Percentiles rank a stretch among this genome's conserved stretches.
These are phyloP conservation scores for Ustilago bromivora DNA, from an alignment of 1,284 basidiomycete species.

Conservation along the genomic window DNA sequence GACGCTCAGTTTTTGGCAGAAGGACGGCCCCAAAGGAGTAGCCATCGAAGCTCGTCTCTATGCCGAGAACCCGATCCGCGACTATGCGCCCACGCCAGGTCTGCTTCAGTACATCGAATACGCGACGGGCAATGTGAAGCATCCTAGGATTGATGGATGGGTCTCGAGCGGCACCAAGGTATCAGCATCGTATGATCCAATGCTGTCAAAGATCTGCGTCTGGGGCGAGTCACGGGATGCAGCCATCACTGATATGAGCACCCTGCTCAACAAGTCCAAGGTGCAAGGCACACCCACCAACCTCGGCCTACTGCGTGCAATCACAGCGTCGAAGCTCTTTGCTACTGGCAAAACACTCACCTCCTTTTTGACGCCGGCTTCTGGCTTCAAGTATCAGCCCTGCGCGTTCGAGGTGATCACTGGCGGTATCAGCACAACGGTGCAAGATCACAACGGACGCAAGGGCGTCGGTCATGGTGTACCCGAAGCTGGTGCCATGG, in stretches of 20 bases:
- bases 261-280: slow-evolving; percentile 53
- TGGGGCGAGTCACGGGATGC: slow-evolving; percentile 71
- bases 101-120: slow-evolving; percentile 72
- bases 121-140: slow-evolving; percentile 50
- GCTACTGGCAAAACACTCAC: slow-evolving; percentile 74
- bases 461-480: slow-evolving; percentile 74
- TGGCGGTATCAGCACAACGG: slow-evolving; percentile 75
- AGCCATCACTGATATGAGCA: slow-evolving; percentile 66
- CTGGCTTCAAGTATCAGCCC: slow-evolving; percentile 60
- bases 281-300: slow-evolving; percentile 70
- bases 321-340: slow-evolving; percentile 21
- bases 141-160: slow-evolving; percentile 74
- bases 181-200: slow-evolving; percentile 76
- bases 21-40: slow-evolving; percentile 59
- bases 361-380: slow-evolving; percentile 72
- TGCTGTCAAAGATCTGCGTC: slow-evolving; percentile 73
- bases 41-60: slow-evolving; percentile 79
- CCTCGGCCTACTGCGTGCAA: slow-evolving; percentile 25
- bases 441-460: slow-evolving; percentile 77
- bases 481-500: slow-evolving; percentile 79
- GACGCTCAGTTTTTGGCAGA: slow-evolving; percentile 65
- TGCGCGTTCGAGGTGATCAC: slow-evolving; percentile 75
- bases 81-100: slow-evolving; percentile 77
- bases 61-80: slow-evolving; percentile 76
- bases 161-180: slow-evolving; percentile 74